Base-by-base conservation (phyloP, 768 basidiomycete genomes). In the Phaffia tasmanica region DNA sequence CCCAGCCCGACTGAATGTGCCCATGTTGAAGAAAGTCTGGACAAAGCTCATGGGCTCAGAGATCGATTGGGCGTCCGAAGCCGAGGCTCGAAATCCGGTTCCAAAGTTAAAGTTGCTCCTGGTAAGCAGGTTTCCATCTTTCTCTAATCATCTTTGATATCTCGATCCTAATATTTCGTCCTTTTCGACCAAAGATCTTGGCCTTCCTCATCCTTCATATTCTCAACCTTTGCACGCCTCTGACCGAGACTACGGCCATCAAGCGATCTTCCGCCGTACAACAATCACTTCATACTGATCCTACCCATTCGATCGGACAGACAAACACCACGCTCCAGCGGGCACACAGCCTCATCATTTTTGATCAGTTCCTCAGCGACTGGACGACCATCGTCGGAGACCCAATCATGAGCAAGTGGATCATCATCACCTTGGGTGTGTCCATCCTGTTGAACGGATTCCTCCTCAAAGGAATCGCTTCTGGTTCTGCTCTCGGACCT, bases 301-400 rank as follows among this genome's bases (percentile, higher is more conserved):
- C 35, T 42, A 32, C 72, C 64, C 58, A 71, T 69, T 62, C 62
- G 57, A 69, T 72, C 35, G 75, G 77, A 63, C 72, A 72, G 8
- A 53, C 72, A 3, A 71, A 71, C 25, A 71, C 70, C 21, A 32
- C 76, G 42, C 68, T 75, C 68, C 65, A 35, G 56, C 50, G 51
- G n/a, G 53, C 55, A 27, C 55, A 59, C 29, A 46, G 58, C 42
- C 29, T 78, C 72, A 84, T 85, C 66, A 78, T 83, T 25, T 78
- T 94, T 63, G 90, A 93, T 68, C 81, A 83, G 68, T 93, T 93
- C 80, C 88, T 95, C 87, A 83, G 83, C 53, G 81, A 83, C 3
- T 97, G 93, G 93, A 89, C 89, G 11, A 79, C 80, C 18, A 84
- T 97, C 70, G 90, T 97, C 60, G 91, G 91, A 48, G 94, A 99